phyloP scores from a whole-genome alignment of 1,139 yeast species.

The Geotrichum histeridarum region DNA sequence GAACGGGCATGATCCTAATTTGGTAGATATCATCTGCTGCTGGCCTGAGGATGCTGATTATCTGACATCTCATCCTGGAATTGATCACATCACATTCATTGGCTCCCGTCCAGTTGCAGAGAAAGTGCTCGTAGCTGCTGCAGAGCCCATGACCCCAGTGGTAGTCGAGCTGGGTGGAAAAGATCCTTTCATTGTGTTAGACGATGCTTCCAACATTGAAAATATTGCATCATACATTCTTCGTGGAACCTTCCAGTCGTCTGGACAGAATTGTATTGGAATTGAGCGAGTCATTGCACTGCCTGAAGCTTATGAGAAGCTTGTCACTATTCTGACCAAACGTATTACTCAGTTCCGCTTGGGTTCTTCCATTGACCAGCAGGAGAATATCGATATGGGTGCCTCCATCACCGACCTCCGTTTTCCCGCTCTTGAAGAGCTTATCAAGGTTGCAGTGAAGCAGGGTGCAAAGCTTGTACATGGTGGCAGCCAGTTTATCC shows the following conservation, averaged over 20 bases:
- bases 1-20: slow-evolving; percentile 70
- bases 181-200: slow-evolving; percentile 82
- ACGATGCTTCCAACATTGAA: slow-evolving; percentile 33
- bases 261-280: slow-evolving; percentile 97
- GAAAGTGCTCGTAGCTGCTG: slow-evolving; percentile 74
- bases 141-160: slow-evolving; percentile 80
- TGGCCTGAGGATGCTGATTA: slow-evolving; percentile 85
- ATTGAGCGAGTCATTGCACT: slow-evolving; percentile 86
- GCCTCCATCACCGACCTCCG: slow-evolving; percentile 83
- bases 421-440: slow-evolving; percentile 57
- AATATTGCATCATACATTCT: slow-evolving; percentile 72
- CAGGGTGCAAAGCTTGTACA: slow-evolving; percentile 73
- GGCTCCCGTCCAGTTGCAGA: slow-evolving; percentile 95
- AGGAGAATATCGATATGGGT: slow-evolving; percentile 88
- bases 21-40: slow-evolving; percentile 72
- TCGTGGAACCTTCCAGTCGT: slow-evolving; percentile 94
- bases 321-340: slow-evolving; percentile 52
- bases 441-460: slow-evolving; percentile 66
- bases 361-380: slow-evolving; percentile 85
- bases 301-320: slow-evolving; percentile 56
- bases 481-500: slow-evolving; percentile 76
- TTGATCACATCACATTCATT: slow-evolving; percentile 85
- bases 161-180: slow-evolving; percentile 96
- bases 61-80: slow-evolving; percentile 74
- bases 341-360: slow-evolving; percentile 61